Conservation (phyloP, 371 early-diverging fungal genomes). For the Actinomortierella wolfii region DNA sequence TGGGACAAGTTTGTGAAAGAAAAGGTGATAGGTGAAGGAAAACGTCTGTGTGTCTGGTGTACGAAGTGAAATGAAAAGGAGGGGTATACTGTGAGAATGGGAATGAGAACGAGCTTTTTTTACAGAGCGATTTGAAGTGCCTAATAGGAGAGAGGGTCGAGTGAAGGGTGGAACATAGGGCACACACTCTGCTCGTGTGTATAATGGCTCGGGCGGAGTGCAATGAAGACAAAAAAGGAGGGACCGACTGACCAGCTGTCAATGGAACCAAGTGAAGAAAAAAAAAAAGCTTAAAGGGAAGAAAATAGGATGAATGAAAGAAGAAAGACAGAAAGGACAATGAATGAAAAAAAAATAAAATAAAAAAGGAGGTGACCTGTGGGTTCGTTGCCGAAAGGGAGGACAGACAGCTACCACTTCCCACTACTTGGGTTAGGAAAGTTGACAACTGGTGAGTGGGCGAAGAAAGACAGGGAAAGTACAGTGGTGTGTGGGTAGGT, state of each 20-base stretch:
- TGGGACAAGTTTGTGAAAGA: constrained; percentile 18
- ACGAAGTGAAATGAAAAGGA: background rate
- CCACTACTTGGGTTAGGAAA: too few species aligned
- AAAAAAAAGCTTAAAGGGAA: background rate
- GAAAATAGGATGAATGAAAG: background rate
- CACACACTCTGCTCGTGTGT: background rate
- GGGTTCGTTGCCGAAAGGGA: background rate
- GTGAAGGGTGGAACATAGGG: constrained; percentile 3
- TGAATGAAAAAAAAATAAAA: background rate
- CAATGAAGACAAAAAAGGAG: background rate
- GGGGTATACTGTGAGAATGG: background rate
- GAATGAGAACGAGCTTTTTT: constrained; percentile 6
- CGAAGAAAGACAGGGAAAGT: too few species aligned
- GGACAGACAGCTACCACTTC: background rate
- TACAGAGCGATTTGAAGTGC: too few species aligned
- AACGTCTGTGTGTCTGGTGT: too few species aligned
- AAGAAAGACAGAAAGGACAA: background rate
- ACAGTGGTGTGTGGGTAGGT: too few species aligned
- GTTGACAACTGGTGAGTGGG: too few species aligned
- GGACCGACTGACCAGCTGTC: too few species aligned
- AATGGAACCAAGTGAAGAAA: too few species aligned
- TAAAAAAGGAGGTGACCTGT: background rate
- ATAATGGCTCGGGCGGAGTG: constrained; percentile 1
- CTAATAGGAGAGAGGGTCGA: constrained; percentile 8
- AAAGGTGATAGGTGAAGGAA: constrained; percentile 12